Evolutionary conservation across 1,139 yeast genomes (phyloP), one percentile per base, ranked within the genome.

Genomic region (Pneumocystis murina): DNA sequence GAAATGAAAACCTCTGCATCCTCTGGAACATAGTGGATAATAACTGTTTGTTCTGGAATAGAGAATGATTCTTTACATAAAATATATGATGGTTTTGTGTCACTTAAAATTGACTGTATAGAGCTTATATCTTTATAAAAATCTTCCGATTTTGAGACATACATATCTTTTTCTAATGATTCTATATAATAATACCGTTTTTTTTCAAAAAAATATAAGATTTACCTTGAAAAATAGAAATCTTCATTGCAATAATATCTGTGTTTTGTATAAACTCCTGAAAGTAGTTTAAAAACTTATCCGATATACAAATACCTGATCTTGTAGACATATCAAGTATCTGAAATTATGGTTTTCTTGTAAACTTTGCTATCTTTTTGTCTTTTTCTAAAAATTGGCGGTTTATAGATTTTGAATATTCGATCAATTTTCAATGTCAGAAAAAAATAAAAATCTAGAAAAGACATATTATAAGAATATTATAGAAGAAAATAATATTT

Each of bases 11-110:
- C 59, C 7, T 85, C 84, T 14, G 97, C 90, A 61, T 75, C 74
- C 72, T 92, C 97, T 0, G 98, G 97, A 61, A 92, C 92, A 75
- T 80, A 91, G 58, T 94, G 83, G 61, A 90, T 80, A 70, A 92
- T 90, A 3, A 83, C 78, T 67, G 20, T 20, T 41, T 41, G 17
- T 3, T 77, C 79, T 12, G 71, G 72, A 35, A 71, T 71, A 10
- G 72, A 70, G 1, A 67, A 71, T 48, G 73, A 77, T 60, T 77
- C 74, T 62, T 79, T 78, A 58, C 85, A 71, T 10, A 87, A 74
- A 54, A 87, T 72, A 70, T 87, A 88, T 10, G 79, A 75, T 8
- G 96, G 87, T 33, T 79, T 80, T 0, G 79, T 78, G 63, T 80
- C 82, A 2, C 74, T 69, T 35, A 82, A 71, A 63, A 76, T 71